Conservation (phyloP, 225 moss, liverwort and hornwort species). For the Marchantia polymorpha region DNA sequence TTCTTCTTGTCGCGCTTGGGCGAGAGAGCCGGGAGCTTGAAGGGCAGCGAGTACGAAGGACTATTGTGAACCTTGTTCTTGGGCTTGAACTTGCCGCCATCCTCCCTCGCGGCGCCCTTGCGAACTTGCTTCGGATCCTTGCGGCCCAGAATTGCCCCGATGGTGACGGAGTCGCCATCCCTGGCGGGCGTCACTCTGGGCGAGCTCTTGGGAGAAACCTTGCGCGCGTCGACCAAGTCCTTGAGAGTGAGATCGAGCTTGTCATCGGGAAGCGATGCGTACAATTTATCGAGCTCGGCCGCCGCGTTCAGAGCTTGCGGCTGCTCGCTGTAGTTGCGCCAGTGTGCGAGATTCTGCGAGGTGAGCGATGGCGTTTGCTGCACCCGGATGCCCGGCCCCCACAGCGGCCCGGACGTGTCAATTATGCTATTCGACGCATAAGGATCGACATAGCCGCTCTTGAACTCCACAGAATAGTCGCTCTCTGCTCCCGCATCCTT, state of each 20-base stretch:
- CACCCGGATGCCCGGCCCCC: constrained; percentile 33
- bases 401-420: constrained; percentile 24
- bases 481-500: constrained; percentile 14
- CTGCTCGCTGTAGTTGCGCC: constrained; percentile 27
- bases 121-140: not conserved
- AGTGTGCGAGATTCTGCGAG: constrained; percentile 14
- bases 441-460: constrained; percentile 3
- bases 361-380: constrained; percentile 21
- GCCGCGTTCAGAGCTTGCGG: constrained; percentile 24
- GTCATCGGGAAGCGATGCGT: constrained; percentile 32
- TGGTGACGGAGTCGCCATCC: not conserved
- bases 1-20: constrained; percentile 12
- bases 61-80: constrained; percentile 20
- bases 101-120: constrained; percentile 13
- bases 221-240: constrained; percentile 30
- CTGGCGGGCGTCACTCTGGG: not conserved
- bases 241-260: constrained; percentile 39
- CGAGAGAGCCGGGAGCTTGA: constrained; percentile 23
- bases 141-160: not conserved
- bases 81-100: constrained; percentile 8
- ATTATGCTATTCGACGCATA: not conserved
- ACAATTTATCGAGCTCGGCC: constrained; percentile 40
- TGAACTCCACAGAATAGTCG: constrained; percentile 32
- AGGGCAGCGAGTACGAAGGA: not conserved
- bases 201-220: not conserved